phyloP scores from a whole-genome alignment of 345 rosid species.

The Pelargonium nanum region DNA sequence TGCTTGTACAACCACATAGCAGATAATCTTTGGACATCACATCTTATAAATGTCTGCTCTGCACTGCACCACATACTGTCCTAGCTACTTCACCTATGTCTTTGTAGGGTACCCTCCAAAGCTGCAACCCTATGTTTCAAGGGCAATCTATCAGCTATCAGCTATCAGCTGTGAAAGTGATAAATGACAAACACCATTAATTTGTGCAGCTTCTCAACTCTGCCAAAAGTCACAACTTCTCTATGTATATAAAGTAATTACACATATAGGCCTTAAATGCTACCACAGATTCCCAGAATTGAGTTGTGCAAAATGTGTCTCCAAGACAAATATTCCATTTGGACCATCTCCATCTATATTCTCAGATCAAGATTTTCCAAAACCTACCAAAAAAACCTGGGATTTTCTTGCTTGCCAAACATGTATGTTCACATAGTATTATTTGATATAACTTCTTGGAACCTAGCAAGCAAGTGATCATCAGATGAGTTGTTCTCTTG shows the following conservation, averaged over 20 bases:
- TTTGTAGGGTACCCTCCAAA: no score
- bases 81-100: no score
- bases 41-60: no score
- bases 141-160: no score
- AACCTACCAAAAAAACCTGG: neutral
- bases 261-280: neutral
- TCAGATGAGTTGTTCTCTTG: constrained; percentile 37
- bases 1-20: no score
- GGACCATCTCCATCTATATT: neutral
- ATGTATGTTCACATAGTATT: constrained; percentile 52
- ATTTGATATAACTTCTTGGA: constrained; percentile 58
- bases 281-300: neutral
- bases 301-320: no score
- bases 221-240: neutral
- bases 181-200: neutral
- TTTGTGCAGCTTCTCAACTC: no score
- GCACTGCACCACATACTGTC: no score
- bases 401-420: neutral
- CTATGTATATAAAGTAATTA: no score
- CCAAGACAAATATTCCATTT: neutral
- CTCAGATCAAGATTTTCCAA: neutral
- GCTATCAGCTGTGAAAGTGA: neutral
- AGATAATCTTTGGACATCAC: no score
- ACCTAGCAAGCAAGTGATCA: constrained; percentile 67
- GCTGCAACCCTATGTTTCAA: no score